Conservation (phyloP, 108 stramenopile genomes). For the Schizochytrium sp. region DNA sequence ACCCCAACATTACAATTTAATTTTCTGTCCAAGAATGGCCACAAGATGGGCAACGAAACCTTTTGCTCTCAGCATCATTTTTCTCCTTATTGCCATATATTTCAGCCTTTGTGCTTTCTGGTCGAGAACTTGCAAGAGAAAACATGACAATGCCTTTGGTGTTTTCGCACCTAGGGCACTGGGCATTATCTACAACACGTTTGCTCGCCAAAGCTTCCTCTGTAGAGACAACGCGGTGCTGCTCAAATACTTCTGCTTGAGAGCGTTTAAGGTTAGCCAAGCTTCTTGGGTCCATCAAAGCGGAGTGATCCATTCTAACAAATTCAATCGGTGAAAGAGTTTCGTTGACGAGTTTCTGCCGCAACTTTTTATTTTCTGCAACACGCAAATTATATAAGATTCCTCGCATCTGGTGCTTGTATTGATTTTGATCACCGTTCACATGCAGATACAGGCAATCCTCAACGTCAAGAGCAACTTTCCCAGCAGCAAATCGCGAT, state of each 20-base stretch:
- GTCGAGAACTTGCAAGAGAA: not conserved
- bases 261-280: not conserved
- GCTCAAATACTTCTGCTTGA: not conserved
- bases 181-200: not conserved
- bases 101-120: slow-evolving; percentile 39
- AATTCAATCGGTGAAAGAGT: not conserved
- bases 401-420: not conserved
- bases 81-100: slow-evolving; percentile 52
- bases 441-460: not conserved
- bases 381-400: not conserved
- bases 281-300: not conserved
- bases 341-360: not conserved
- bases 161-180: slow-evolving; percentile 36
- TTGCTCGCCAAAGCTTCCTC: slow-evolving; percentile 29
- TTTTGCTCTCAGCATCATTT: not conserved
- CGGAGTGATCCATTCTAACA: not conserved
- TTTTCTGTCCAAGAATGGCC: not conserved
- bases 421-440: not conserved
- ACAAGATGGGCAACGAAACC: not conserved
- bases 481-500: not conserved
- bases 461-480: slow-evolving; percentile 20
- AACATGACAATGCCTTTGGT: not conserved
- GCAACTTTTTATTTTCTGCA: not conserved
- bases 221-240: slow-evolving; percentile 11
- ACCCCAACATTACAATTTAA: not conserved